phyloP scores from a whole-genome alignment of 164 flowering plant genomes.

The Tetrastigma voinierianum region DNA sequence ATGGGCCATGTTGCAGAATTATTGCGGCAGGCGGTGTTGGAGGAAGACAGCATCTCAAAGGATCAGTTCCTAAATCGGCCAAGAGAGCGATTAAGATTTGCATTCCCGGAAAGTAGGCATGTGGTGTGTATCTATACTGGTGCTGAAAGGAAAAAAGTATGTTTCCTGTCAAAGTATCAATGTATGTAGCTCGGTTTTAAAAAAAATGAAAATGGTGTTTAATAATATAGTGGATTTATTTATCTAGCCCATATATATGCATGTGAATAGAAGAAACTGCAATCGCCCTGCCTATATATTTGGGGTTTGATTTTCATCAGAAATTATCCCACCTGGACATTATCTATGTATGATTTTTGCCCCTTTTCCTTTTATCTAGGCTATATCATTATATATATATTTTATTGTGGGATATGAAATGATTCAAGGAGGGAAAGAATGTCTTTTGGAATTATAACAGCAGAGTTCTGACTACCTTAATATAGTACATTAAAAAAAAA shows the following conservation, averaged over 20 bases:
- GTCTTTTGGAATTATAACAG: background rate
- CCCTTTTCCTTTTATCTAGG: background rate
- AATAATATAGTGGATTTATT: slow-evolving; percentile 13
- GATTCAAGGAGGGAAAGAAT: background rate
- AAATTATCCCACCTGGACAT: slow-evolving; percentile 8
- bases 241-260: slow-evolving; percentile 10
- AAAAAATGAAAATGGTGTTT: slow-evolving; percentile 10
- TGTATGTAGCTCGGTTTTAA: slow-evolving; percentile 25
- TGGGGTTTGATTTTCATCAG: slow-evolving; percentile 8
- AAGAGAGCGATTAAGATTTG: slow-evolving; percentile 38
- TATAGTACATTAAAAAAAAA: too few species aligned
- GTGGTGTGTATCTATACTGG: slow-evolving; percentile 8
- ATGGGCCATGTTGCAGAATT: slow-evolving; percentile 30
- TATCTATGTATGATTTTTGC: slow-evolving; percentile 10
- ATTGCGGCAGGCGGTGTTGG: slow-evolving; percentile 54
- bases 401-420: slow-evolving; percentile 12
- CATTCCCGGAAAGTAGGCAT: slow-evolving; percentile 51
- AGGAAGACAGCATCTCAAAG: slow-evolving; percentile 48
- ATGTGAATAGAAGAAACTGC: slow-evolving; percentile 8
- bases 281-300: slow-evolving; percentile 10
- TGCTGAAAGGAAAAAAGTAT: slow-evolving; percentile 12
- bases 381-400: slow-evolving; percentile 26
- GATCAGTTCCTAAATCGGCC: slow-evolving; percentile 33
- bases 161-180: slow-evolving; percentile 6
- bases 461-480: too few species aligned